Evolutionary conservation across 1,139 yeast genomes (phyloP), one percentile per base, ranked within the genome.

Genomic region (Diutina ranongensis): DNA sequence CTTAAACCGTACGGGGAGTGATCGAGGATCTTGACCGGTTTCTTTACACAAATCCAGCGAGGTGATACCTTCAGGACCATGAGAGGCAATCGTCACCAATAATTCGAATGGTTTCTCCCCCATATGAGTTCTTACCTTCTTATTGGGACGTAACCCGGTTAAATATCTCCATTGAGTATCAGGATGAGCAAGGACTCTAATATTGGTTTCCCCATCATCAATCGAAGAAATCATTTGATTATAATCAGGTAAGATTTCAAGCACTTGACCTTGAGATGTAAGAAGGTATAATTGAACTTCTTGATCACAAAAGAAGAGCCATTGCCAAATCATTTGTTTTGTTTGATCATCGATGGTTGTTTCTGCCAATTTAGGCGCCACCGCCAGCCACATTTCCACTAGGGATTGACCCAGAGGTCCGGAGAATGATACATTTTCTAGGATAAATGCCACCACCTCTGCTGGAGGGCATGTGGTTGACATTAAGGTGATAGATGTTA

Each of bases 21-120:
- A 31, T 3, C 44, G 44, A 19, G 44, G 35, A 18, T 40, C 44
- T 18, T 40, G 44, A 22, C 44, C 44, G 5, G 44, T 31, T 18
- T 16, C 25, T 18, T 40, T 40, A 38, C 42, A 38, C 13, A 38
- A 27, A 27, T 38, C 42, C 42, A 38, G 42, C 13, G 42, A 38
- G 12, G 42, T 21, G 21, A 38, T 25, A 5, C 42, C 42, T 9
- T 38, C 12, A 18, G 42, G 20, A 4, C 42, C 42, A 25, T 38
- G 42, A 2, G 32, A 18, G 13, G 42, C 42, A 38, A 38, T 38
- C 4, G 32, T 16, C 31, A 38, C 28, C 19, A 38, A 25, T 12
- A 38, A 25, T 25, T 38, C 42, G 12, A 21, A 38, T 15, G 42
- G 42, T 12, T 38, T 38, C 7, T 38, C 42, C 1, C 42, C 42